phyloP scores from a whole-genome alignment of 345 rosid species.

The Raphanus raphanistrum region DNA sequence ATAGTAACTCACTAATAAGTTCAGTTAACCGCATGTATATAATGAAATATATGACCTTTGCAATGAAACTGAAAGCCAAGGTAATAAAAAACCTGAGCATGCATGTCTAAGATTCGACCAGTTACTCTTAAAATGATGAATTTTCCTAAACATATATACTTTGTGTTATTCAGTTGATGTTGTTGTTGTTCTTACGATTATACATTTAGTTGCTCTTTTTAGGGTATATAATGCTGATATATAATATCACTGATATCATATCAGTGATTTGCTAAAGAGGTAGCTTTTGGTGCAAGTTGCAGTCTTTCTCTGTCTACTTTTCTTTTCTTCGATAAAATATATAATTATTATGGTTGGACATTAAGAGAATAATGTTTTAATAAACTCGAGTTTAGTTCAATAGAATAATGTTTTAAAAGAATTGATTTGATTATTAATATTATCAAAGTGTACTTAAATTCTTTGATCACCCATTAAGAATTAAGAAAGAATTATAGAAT shows the following conservation, averaged over 20 bases:
- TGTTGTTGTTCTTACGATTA: too few species aligned
- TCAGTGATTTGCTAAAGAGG: conserved; percentile 23
- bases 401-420: too few species aligned
- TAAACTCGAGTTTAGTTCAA: background rate
- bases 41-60: too few species aligned
- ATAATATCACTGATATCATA: background rate
- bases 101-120: background rate
- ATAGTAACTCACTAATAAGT: background rate
- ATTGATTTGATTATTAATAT: too few species aligned
- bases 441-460: too few species aligned
- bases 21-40: background rate
- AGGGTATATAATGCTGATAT: background rate
- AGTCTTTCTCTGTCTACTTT: conserved; percentile 3
- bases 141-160: background rate
- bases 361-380: conserved; percentile 14
- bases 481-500: too few species aligned
- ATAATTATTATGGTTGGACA: conserved; percentile 23
- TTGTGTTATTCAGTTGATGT: too few species aligned
- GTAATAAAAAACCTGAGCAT: too few species aligned
- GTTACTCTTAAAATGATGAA: background rate
- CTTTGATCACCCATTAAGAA: too few species aligned
- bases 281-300: conserved; percentile 38
- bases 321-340: conserved; percentile 9
- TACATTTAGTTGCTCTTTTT: background rate
- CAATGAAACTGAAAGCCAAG: too few species aligned